Percentiles rank a stretch among this genome's conserved stretches.
Conservation (phyloP, 169 alveolate species). For the Plasmodium gaboni region DNA sequence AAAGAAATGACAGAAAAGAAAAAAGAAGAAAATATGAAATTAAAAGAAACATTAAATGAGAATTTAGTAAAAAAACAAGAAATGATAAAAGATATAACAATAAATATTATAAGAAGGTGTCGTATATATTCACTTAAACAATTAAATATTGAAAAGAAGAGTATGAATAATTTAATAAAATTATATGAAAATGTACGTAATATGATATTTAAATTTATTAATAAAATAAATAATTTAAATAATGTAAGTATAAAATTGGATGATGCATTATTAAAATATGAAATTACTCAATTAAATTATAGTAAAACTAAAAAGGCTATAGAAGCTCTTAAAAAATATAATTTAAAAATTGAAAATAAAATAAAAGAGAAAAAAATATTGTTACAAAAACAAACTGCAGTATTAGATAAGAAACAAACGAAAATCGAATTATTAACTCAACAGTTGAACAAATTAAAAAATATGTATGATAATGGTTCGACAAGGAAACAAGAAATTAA, state of each 20-base stretch:
- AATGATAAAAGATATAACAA: slow-evolving; percentile 34
- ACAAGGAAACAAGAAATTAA: slow-evolving; percentile 36
- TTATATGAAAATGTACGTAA: slow-evolving; percentile 32
- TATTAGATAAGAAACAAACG: slow-evolving; percentile 13
- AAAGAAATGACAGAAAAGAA: background rate
- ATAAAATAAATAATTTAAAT: slow-evolving; percentile 41
- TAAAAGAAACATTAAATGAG: slow-evolving; percentile 21
- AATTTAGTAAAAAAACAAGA: slow-evolving; percentile 53
- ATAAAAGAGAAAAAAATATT: slow-evolving; percentile 34
- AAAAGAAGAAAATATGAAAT: slow-evolving; percentile 14
- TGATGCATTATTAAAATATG: slow-evolving; percentile 60
- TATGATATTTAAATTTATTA: slow-evolving; percentile 36
- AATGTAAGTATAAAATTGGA: slow-evolving; percentile 38
- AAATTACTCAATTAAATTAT: slow-evolving; percentile 20
- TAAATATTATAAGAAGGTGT: slow-evolving; percentile 37
- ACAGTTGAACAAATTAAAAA: slow-evolving; percentile 18
- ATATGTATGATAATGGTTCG: slow-evolving; percentile 35
- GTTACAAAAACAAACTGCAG: slow-evolving; percentile 21
- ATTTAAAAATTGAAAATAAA: slow-evolving; percentile 25
- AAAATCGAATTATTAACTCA: slow-evolving; percentile 10
- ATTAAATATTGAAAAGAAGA: slow-evolving; percentile 32
- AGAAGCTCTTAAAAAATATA: slow-evolving; percentile 40
- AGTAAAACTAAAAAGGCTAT: slow-evolving; percentile 73
- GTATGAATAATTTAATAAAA: slow-evolving; percentile 16
- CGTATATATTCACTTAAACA: slow-evolving; percentile 28